Percentiles rank a stretch among this genome's conserved stretches.
Evolutionary conservation across 495 filamentous ascomycete genomes (phyloP).

Genomic region (Bacidia gigantensis): DNA sequence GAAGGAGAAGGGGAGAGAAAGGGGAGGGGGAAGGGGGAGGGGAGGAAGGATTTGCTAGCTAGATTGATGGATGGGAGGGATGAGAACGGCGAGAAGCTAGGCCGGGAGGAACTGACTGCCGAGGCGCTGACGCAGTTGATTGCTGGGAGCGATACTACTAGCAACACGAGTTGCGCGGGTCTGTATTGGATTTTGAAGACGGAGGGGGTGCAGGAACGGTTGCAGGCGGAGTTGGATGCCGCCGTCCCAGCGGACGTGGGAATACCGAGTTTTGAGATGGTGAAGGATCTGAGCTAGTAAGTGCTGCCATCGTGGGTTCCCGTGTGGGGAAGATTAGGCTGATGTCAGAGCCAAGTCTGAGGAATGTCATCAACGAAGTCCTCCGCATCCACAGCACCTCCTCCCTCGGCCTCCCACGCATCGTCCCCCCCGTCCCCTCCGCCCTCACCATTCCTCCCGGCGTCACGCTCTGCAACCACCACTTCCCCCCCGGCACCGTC

Average conservation of each 20-base stretch:
- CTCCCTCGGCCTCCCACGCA: conserved; percentile 72
- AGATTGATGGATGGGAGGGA: conserved; percentile 81
- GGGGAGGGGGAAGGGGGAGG: conserved; percentile 24
- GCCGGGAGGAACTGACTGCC: conserved; percentile 67
- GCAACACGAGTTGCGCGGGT: conserved; percentile 77
- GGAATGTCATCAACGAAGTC: conserved; percentile 74
- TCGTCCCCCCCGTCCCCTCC: conserved; percentile 49
- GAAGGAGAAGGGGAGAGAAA: conserved; percentile 35
- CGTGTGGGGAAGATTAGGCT: neutral
- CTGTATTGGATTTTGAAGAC: conserved; percentile 62
- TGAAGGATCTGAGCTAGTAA: conserved; percentile 63
- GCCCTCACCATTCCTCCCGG: too few species aligned
- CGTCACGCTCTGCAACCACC: conserved; percentile 40
- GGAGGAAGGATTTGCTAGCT: conserved; percentile 66
- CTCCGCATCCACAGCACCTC: conserved; percentile 84
- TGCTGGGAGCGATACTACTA: conserved; percentile 80
- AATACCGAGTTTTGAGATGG: conserved; percentile 56
- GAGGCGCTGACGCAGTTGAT: conserved; percentile 86
- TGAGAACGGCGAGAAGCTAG: conserved; percentile 56
- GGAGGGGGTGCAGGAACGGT: conserved; percentile 53
- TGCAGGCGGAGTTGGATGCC: conserved; percentile 60
- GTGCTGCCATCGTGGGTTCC: too few species aligned
- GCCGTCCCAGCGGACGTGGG: conserved; percentile 44
- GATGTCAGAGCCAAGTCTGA: conserved; percentile 29
- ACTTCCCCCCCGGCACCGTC: conserved; percentile 62